Conservation (phyloP, 495 filamentous ascomycete genomes). For the Penicillium cataractarum region DNA sequence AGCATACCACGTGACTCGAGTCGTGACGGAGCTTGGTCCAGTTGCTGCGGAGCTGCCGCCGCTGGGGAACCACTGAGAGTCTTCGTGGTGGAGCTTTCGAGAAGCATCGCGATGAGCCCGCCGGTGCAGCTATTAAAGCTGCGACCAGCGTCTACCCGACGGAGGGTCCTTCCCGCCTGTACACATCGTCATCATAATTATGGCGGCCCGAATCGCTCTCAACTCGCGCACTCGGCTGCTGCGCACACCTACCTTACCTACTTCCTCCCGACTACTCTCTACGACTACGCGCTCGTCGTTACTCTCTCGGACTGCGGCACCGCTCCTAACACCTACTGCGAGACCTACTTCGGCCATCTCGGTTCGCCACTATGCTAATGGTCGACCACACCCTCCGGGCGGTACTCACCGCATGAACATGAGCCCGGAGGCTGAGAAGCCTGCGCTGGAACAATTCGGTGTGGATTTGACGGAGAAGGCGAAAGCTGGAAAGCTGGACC, state of each 20-base stretch:
- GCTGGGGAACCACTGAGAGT: constrained; percentile 40
- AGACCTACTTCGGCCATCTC: constrained; percentile 18
- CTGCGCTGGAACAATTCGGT: constrained; percentile 87
- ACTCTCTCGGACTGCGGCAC: constrained; percentile 22
- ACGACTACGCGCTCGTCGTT: constrained; percentile 27
- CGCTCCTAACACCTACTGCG: constrained; percentile 17
- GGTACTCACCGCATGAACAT: constrained; percentile 93
- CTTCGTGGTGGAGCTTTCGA: constrained; percentile 46
- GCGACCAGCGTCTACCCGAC: background rate
- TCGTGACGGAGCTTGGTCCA: constrained; percentile 40
- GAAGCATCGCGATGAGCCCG: constrained; percentile 42
- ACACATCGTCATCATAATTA: constrained; percentile 12
- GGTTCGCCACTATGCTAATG: constrained; percentile 69
- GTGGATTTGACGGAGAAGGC: constrained; percentile 87
- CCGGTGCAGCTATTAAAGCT: constrained; percentile 25
- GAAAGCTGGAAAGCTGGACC: constrained; percentile 88
- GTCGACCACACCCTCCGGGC: constrained; percentile 82
- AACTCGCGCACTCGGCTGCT: constrained; percentile 35
- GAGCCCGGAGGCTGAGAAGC: constrained; percentile 75
- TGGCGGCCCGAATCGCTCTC: constrained; percentile 45
- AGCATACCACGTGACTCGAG: constrained; percentile 36
- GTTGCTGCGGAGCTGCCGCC: constrained; percentile 21
- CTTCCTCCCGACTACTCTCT: constrained; percentile 24
- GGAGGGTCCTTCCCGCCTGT: background rate
- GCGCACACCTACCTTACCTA: constrained; percentile 28